Base-by-base conservation (phyloP, 2,329 filamentous ascomycete genomes). In the Colletotrichum costaricense region DNA sequence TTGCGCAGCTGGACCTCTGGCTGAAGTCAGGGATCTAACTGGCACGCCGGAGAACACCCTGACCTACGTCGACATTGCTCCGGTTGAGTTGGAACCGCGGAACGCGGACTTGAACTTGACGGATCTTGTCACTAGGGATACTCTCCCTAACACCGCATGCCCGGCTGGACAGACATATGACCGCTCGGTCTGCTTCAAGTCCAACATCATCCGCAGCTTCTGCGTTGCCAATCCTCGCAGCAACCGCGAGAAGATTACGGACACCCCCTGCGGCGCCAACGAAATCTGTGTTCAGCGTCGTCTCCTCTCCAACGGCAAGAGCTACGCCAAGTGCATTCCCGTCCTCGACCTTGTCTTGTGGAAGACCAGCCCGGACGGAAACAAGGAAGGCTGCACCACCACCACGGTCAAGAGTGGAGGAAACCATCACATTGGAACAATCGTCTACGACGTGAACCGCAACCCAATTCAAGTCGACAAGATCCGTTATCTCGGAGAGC, bases 381-480 rank as follows among this genome's bases (percentile, higher is more conserved):
- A 38, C 57, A 22, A 35, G 19, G 57, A 60, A 6, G 57, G 57
- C 57, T 60, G 57, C 22, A 60, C 57, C 16, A n/a, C 57, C 33
- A 30, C 33, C 8, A 35, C 57, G 2, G 57, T 60, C 6, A 60
- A n/a, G n/a, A 19, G 28, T 28, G 57, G 57, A 11, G 57, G 57
- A 7, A 16, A 9, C 33, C 57, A 60, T 19, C 28, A 38, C 22
- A 1, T 60, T 3, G 57, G 57, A 8, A 60, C 57, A 16, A 60
- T 60, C n/a, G 28, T 60, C 6, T 38, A 60, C 12, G 33, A 60
- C 16, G 35, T 22, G 9, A 60, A 60, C 33, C 14, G 9, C 3
- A 60, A 60, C 22, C 57, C 57, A 9, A 60, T 60, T 5, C 57
- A 60, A 42, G 57, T 60, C n/a, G 57, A 60, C 57, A 60, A 60